These are phyloP conservation scores for Backusella parvicylindrica DNA, from an alignment of 192 early-diverging fungal genomes.

Conservation along the genomic window DNA sequence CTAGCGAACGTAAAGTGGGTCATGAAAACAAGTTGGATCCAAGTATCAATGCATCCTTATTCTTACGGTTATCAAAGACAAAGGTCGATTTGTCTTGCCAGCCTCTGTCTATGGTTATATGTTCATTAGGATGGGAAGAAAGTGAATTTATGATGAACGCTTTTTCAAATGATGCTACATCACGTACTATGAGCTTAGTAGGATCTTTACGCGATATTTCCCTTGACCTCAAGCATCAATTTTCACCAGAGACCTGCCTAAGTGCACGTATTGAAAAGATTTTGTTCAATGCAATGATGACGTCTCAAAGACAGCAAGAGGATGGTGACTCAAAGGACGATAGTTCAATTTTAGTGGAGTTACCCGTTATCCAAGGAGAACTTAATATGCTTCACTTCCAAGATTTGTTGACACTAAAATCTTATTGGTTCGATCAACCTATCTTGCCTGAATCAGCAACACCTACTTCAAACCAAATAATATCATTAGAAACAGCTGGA, in stretches of 20 bases:
- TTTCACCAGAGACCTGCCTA: slow-evolving; percentile 72
- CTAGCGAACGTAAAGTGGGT: slow-evolving; percentile 26
- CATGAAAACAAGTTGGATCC: slow-evolving; percentile 1
- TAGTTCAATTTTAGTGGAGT: slow-evolving; percentile 54
- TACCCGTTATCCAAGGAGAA: slow-evolving; percentile 47
- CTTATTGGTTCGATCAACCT: slow-evolving; percentile 62
- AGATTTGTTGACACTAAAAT: slow-evolving; percentile 65
- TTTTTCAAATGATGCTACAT: slow-evolving; percentile 33
- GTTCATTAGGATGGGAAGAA: slow-evolving; percentile 64
- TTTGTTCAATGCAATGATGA: slow-evolving; percentile 55
- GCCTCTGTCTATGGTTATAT: slow-evolving; percentile 71
- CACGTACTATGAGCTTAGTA: slow-evolving; percentile 48
- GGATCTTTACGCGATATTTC: slow-evolving; percentile 56
- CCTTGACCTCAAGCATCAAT: slow-evolving; percentile 64
- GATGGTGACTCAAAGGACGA: slow-evolving; percentile 43
- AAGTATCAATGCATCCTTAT: slow-evolving; percentile 46
- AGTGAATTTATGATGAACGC: slow-evolving; percentile 60
- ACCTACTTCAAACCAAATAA: background rate
- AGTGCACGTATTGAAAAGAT: slow-evolving; percentile 58
- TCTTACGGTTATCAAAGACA: slow-evolving; percentile 62
- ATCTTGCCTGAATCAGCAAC: slow-evolving; percentile 23
- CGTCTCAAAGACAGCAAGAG: slow-evolving; percentile 36
- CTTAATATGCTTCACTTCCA: slow-evolving; percentile 72
- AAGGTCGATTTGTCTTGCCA: slow-evolving; percentile 70
- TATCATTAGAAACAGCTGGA: background rate